Evolutionary conservation across 768 basidiomycete genomes (phyloP).

Genomic region (Suillus lakei): DNA sequence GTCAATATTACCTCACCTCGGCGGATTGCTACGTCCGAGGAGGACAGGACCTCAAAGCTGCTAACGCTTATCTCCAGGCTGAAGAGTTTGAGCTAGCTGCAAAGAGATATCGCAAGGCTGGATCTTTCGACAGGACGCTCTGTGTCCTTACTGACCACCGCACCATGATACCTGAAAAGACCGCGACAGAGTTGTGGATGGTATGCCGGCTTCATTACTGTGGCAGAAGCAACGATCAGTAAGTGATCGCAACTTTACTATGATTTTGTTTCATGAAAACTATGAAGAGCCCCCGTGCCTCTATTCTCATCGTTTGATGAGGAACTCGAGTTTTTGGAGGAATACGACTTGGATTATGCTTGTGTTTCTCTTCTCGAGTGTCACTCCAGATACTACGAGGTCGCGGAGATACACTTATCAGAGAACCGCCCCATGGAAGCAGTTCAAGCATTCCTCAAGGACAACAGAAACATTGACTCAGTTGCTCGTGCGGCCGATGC

Average conservation of each 20-base stretch:
- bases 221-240: slow-evolving; percentile 35
- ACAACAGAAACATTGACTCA: slow-evolving; percentile 31
- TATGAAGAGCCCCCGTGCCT: slow-evolving; percentile 46
- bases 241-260: slow-evolving; percentile 12
- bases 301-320: slow-evolving; percentile 59
- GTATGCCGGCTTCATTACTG: slow-evolving; percentile 53
- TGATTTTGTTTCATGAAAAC: neutral
- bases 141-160: slow-evolving; percentile 44
- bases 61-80: slow-evolving; percentile 45
- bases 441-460: slow-evolving; percentile 47
- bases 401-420: slow-evolving; percentile 53
- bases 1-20: slow-evolving; percentile 46
- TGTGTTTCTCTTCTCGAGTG: slow-evolving; percentile 49
- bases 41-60: slow-evolving; percentile 48
- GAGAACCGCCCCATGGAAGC: slow-evolving; percentile 54
- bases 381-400: slow-evolving; percentile 48
- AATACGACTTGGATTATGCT: slow-evolving; percentile 54
- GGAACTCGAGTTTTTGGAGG: slow-evolving; percentile 60
- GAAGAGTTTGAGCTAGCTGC: slow-evolving; percentile 50
- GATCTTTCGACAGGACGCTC: slow-evolving; percentile 57
- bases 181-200: slow-evolving; percentile 42
- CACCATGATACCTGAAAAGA: slow-evolving; percentile 32
- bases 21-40: slow-evolving; percentile 52
- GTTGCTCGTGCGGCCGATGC: slow-evolving; percentile 40
- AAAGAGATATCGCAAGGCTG: slow-evolving; percentile 50